Evolutionary conservation across 768 basidiomycete genomes (phyloP).

Genomic region (Hygrophoropsis aurantiaca): DNA sequence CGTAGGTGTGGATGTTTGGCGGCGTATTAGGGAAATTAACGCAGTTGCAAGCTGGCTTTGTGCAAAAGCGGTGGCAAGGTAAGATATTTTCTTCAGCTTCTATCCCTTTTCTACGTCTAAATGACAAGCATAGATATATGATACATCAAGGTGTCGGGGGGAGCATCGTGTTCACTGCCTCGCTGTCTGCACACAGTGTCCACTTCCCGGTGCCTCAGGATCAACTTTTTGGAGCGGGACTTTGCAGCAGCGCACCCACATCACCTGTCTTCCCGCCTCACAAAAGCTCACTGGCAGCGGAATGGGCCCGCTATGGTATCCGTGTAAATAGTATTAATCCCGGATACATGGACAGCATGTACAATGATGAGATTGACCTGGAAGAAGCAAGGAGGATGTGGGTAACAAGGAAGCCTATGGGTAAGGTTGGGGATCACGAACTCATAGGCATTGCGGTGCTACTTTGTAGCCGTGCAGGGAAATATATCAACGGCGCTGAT

Average conservation of each 20-base stretch:
- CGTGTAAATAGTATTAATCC: conserved; percentile 44
- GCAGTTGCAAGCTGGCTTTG: conserved; percentile 46
- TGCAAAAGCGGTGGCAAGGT: conserved; percentile 42
- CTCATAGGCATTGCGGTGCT: conserved; percentile 38
- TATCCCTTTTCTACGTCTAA: background rate
- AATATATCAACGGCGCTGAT: conserved; percentile 44
- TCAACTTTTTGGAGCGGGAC: conserved; percentile 41
- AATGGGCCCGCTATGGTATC: conserved; percentile 42
- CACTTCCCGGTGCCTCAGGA: conserved; percentile 43
- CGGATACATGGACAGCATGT: conserved; percentile 43
- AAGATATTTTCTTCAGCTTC: conserved; percentile 2
- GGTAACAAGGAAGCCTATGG: conserved; percentile 40
- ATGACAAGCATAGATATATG: conserved; percentile 34
- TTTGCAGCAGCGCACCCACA: conserved; percentile 34
- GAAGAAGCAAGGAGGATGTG: conserved; percentile 33
- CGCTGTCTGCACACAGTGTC: conserved; percentile 41
- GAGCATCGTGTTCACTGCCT: conserved; percentile 42
- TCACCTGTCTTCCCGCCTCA: conserved; percentile 33
- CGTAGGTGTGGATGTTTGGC: conserved; percentile 33
- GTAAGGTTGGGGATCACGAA: conserved; percentile 43
- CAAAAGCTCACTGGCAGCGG: conserved; percentile 38
- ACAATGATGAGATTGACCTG: conserved; percentile 36
- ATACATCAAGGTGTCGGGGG: conserved; percentile 40
- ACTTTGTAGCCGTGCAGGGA: conserved; percentile 41
- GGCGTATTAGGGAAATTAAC: conserved; percentile 39